Evolutionary conservation across 2,329 filamentous ascomycete species (phyloP).

Genomic region (Verticillium dahliae): DNA sequence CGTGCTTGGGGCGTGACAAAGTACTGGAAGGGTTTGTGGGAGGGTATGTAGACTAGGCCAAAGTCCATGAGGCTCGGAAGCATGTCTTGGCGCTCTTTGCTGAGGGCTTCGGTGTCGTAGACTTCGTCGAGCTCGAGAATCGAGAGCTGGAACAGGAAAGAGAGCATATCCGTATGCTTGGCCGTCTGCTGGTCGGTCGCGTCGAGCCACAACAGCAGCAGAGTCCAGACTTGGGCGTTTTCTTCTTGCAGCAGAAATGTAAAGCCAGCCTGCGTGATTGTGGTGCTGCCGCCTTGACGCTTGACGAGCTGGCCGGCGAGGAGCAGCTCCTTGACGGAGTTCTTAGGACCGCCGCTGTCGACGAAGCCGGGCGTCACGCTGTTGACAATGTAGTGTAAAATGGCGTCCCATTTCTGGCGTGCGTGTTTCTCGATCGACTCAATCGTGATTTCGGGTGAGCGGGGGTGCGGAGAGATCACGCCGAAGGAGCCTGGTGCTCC

Average conservation of each 20-base stretch:
- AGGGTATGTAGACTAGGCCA: slow-evolving; percentile 75
- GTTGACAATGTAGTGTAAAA: slow-evolving; percentile 90
- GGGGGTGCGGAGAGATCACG: slow-evolving; percentile 64
- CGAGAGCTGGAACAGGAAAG: slow-evolving; percentile 92
- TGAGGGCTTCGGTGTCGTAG: slow-evolving; percentile 81
- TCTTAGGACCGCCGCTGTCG: slow-evolving; percentile 51
- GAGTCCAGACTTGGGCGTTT: slow-evolving; percentile 94
- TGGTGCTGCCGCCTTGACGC: slow-evolving; percentile 29
- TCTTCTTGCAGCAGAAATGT: slow-evolving; percentile 91
- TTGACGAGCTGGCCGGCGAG: slow-evolving; percentile 77
- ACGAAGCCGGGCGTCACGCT: slow-evolving; percentile 47
- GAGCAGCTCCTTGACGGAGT: slow-evolving; percentile 78
- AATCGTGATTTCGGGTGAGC: slow-evolving; percentile 58
- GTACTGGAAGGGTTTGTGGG: slow-evolving; percentile 53
- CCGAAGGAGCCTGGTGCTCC: slow-evolving; percentile 86
- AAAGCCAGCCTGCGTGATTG: slow-evolving; percentile 88
- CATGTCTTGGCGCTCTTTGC: slow-evolving; percentile 77
- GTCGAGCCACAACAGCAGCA: slow-evolving; percentile 88
- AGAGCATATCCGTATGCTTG: slow-evolving; percentile 87
- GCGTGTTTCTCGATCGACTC: slow-evolving; percentile 79
- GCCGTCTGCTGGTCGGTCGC: slow-evolving; percentile 59
- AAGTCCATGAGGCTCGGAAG: slow-evolving; percentile 88
- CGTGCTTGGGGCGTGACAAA: slow-evolving; percentile 93
- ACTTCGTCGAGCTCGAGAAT: slow-evolving; percentile 86
- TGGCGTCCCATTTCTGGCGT: slow-evolving; percentile 87